Evolutionary conservation across 257 asterid genomes (phyloP).

Genomic region (Hygrophila difformis): DNA sequence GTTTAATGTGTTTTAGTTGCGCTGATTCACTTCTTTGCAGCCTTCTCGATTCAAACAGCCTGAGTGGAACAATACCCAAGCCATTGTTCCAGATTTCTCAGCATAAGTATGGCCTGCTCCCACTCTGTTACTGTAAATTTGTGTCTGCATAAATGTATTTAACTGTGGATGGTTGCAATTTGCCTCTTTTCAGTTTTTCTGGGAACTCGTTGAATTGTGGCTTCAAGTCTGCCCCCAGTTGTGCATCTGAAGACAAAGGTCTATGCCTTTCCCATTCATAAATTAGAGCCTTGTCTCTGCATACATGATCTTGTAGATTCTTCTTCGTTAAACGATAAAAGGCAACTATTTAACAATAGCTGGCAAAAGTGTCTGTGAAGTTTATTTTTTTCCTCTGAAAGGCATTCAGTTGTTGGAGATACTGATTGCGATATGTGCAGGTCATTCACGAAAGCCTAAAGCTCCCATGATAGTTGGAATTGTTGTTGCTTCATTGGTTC

Average conservation of each 20-base stretch:
- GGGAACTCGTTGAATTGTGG: constrained; percentile 80
- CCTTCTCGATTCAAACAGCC: constrained; percentile 69
- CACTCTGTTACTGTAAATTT: background rate
- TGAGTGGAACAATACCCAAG: constrained; percentile 68
- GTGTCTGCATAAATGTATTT: background rate
- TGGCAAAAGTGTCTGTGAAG: background rate
- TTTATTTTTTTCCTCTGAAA: background rate
- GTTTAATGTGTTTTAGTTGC: too few relatives aligned
- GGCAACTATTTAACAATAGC: background rate
- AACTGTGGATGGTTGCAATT: constrained; percentile 3
- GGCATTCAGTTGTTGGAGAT: constrained; percentile 1
- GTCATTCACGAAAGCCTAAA: constrained; percentile 52
- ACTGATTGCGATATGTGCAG: constrained; percentile 30
- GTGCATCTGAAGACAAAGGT: constrained; percentile 64
- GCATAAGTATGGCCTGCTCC: constrained; percentile 51
- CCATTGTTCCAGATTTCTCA: constrained; percentile 57
- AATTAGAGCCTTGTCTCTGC: background rate
- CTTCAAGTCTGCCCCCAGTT: constrained; percentile 27
- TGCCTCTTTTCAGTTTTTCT: constrained; percentile 61
- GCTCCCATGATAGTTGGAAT: constrained; percentile 53
- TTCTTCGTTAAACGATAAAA: background rate
- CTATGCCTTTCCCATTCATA: constrained; percentile 11
- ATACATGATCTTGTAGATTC: background rate
- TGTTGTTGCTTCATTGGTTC: constrained; percentile 39
- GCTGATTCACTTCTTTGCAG: constrained; percentile 29